Evolutionary conservation across 2,329 filamentous ascomycete genomes (phyloP).

Genomic region (Fusarium subglutinans): DNA sequence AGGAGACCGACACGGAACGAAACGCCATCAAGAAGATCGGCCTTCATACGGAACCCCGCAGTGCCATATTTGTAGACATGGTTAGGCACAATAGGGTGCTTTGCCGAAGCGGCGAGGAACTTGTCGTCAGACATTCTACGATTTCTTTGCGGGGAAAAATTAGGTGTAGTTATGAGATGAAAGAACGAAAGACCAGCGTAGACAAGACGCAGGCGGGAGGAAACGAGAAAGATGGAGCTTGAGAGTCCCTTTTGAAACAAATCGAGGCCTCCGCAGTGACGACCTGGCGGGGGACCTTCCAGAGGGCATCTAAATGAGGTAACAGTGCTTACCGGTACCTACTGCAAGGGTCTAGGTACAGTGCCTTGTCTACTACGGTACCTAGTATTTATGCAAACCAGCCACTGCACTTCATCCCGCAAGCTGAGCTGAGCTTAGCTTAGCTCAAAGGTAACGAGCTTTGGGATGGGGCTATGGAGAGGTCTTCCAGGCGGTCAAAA

Average conservation of each 20-base stretch:
- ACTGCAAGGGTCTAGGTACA: conserved; percentile 3
- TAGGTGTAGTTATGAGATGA: conserved; percentile 4
- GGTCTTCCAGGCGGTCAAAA: conserved; percentile 7
- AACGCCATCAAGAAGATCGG: conserved; percentile 87
- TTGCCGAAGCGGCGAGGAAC: conserved; percentile 69
- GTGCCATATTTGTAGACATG: conserved; percentile 72
- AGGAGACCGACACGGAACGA: conserved; percentile 92
- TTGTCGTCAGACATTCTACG: conserved; percentile 59
- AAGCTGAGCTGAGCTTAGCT: not conserved
- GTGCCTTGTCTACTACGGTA: not conserved
- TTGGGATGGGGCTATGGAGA: not conserved
- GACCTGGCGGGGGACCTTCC: conserved; percentile 23
- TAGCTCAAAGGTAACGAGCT: not conserved
- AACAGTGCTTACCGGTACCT: conserved; percentile 16
- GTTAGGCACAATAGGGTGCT: conserved; percentile 66
- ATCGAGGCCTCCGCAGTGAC: conserved; percentile 29
- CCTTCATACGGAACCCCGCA: conserved; percentile 74
- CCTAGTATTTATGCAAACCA: not conserved
- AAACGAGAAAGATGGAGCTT: conserved; percentile 37
- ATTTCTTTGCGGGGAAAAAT: not conserved
- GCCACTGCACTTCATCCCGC: not conserved
- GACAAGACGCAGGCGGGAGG: conserved; percentile 14
- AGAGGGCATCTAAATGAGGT: conserved; percentile 2
- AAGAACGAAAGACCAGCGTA: conserved; percentile 7
- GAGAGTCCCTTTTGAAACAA: conserved; percentile 36